Percentiles rank a stretch among this genome's conserved stretches.
Evolutionary conservation across 2,329 filamentous ascomycete species (phyloP).

Genomic region (Drechslerella coelobrocha): DNA sequence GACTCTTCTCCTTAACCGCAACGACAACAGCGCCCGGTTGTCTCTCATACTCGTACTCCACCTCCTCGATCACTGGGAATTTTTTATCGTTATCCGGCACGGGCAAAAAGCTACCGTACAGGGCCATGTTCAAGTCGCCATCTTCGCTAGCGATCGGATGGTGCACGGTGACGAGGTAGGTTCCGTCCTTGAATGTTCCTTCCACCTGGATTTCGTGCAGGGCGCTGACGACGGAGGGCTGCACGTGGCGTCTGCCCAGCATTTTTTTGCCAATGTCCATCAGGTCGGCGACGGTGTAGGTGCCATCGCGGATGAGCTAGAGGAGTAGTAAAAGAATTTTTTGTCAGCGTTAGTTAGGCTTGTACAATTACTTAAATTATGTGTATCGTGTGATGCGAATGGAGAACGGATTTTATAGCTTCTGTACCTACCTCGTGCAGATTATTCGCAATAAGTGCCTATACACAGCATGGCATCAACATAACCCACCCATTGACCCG

Average conservation of each 20-base stretch:
- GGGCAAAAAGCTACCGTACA: constrained; percentile 91
- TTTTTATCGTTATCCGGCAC: constrained; percentile 74
- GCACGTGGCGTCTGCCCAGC: constrained; percentile 89
- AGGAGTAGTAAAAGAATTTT: constrained; percentile 18
- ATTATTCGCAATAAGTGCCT: constrained; percentile 84
- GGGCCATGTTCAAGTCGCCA: constrained; percentile 81
- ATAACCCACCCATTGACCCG: no score
- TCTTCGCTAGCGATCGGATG: constrained; percentile 85
- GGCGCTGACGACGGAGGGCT: constrained; percentile 75
- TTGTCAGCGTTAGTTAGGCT: background rate
- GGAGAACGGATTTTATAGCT: no score
- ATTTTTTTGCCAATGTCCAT: constrained; percentile 91
- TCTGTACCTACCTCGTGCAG: constrained; percentile 89
- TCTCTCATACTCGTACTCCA: constrained; percentile 68
- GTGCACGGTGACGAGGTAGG: constrained; percentile 93
- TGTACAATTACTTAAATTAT: background rate
- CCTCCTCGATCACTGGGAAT: constrained; percentile 68
- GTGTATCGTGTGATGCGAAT: no score
- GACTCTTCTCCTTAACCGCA: constrained; percentile 67
- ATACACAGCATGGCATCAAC: constrained; percentile 2
- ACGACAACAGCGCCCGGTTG: constrained; percentile 78
- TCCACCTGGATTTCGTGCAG: constrained; percentile 89
- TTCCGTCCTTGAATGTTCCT: constrained; percentile 87
- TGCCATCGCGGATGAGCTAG: constrained; percentile 91
- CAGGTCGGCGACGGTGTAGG: constrained; percentile 87